Evolutionary conservation across 805 yeast species (phyloP).

Genomic region (Kuraishia piskuri): DNA sequence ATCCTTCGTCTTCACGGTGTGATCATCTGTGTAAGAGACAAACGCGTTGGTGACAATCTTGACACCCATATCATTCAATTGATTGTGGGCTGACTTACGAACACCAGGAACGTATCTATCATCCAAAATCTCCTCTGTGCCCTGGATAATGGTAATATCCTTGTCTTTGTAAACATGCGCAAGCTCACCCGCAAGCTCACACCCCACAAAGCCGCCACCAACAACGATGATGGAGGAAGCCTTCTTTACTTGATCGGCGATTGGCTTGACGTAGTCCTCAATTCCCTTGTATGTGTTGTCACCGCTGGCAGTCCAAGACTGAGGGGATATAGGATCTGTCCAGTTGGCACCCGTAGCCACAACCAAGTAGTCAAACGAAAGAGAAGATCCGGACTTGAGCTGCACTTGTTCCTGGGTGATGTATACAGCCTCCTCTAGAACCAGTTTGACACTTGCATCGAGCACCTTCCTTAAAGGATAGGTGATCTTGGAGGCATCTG

Average conservation of each 20-base stretch:
- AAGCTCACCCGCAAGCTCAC: slow-evolving; percentile 24
- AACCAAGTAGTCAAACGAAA: slow-evolving; percentile 16
- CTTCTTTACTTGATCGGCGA: slow-evolving; percentile 8
- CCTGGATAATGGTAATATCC: slow-evolving; percentile 16
- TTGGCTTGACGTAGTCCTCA: slow-evolving; percentile 7
- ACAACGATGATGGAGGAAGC: slow-evolving; percentile 19
- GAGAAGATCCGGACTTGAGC: slow-evolving; percentile 6
- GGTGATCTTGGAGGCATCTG: slow-evolving; percentile 5
- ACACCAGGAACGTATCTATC: slow-evolving; percentile 1
- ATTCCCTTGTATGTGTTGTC: background rate
- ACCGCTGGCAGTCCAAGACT: slow-evolving; percentile 3
- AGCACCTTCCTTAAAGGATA: slow-evolving; percentile 12
- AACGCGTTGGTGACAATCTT: slow-evolving; percentile 8
- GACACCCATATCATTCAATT: slow-evolving; percentile 8
- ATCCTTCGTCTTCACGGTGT: background rate
- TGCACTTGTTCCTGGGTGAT: slow-evolving; percentile 12
- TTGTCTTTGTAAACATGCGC: slow-evolving; percentile 14
- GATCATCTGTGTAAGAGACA: slow-evolving; percentile 4
- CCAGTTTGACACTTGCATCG: slow-evolving; percentile 12
- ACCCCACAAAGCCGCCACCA: slow-evolving; percentile 25
- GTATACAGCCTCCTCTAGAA: slow-evolving; percentile 12
- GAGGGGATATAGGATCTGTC: slow-evolving; percentile 15
- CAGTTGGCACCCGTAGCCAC: slow-evolving; percentile 23
- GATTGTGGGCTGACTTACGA: slow-evolving; percentile 1
- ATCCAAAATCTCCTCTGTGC: slow-evolving; percentile 7